These are phyloP conservation scores for Solanum megistacrolobum DNA, from an alignment of 257 asterid genomes.

Conservation along the genomic window DNA sequence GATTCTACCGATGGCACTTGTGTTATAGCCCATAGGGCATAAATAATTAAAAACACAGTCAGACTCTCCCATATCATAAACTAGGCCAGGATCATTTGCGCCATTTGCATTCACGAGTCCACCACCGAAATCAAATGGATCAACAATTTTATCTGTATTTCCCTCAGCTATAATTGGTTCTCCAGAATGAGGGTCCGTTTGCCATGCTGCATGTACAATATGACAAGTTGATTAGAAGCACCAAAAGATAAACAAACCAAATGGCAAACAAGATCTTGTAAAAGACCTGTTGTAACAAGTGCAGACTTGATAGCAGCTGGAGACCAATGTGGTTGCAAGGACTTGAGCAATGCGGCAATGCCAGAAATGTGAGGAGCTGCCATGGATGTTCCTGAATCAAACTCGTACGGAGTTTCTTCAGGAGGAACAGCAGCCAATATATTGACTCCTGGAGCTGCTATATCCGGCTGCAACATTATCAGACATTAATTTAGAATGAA, in stretches of 20 bases:
- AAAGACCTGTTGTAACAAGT: constrained; percentile 30
- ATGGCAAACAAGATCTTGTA: not conserved
- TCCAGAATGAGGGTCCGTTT: constrained; percentile 15
- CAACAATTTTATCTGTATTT: not conserved
- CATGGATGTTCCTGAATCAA: constrained; percentile 25
- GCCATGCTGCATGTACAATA: constrained; percentile 18
- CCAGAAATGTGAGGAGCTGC: constrained; percentile 29
- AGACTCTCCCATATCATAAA: constrained; percentile 12
- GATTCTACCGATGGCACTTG: not conserved
- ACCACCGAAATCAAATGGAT: constrained; percentile 25
- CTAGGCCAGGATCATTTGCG: constrained; percentile 11
- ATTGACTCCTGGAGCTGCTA: constrained; percentile 38
- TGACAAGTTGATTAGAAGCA: not conserved
- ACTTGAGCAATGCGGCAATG: constrained; percentile 22
- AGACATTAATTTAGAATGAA: not conserved
- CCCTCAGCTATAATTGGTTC: constrained; percentile 13
- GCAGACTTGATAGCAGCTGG: constrained; percentile 36
- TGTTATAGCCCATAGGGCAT: constrained; percentile 12
- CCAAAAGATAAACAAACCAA: not conserved
- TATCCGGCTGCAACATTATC: constrained; percentile 20
- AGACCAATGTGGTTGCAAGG: constrained; percentile 15
- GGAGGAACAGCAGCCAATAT: constrained; percentile 21
- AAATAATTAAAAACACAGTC: constrained; percentile 10
- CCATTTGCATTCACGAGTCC: constrained; percentile 14
- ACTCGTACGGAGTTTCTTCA: not conserved